phyloP scores from a whole-genome alignment of 1,284 basidiomycete genomes.

The Termitomyces sp. region DNA sequence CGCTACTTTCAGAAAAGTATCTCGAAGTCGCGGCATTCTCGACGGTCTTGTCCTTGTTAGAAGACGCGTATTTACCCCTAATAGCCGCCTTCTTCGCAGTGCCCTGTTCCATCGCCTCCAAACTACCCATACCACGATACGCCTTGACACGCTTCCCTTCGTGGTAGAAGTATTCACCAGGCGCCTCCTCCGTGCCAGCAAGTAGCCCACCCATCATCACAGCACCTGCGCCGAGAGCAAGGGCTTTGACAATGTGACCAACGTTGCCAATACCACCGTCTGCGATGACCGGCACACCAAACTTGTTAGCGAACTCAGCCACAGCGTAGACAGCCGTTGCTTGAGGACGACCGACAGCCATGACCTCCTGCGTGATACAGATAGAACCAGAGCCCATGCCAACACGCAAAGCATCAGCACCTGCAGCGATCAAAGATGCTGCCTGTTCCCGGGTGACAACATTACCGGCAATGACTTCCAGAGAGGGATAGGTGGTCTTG shows the following conservation, averaged over 20 bases:
- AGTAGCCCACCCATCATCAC: slow-evolving; percentile 99
- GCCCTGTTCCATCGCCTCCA: slow-evolving; percentile 94
- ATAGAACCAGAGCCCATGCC: slow-evolving; percentile 99
- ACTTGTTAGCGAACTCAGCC: slow-evolving; percentile 88
- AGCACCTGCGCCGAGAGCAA: slow-evolving; percentile 89
- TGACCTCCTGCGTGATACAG: slow-evolving; percentile 99
- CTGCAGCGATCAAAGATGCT: slow-evolving; percentile 88
- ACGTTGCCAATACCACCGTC: slow-evolving; percentile 97
- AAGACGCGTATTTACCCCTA: slow-evolving; percentile 42
- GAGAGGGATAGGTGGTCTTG: slow-evolving; percentile 78
- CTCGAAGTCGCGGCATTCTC: slow-evolving; percentile 97
- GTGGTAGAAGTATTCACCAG: slow-evolving; percentile 98
- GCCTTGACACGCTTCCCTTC: slow-evolving; percentile 98
- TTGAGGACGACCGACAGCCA: slow-evolving; percentile 99
- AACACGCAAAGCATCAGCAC: slow-evolving; percentile 90
- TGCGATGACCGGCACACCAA: slow-evolving; percentile 97
- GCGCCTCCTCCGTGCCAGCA: slow-evolving; percentile 95
- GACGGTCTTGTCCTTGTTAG: slow-evolving; percentile 42
- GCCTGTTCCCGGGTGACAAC: slow-evolving; percentile 98
- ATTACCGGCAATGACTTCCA: slow-evolving; percentile 95
- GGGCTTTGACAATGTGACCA: slow-evolving; percentile 96
- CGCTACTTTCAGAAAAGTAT: slow-evolving; percentile 94
- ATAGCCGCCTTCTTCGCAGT: slow-evolving; percentile 41
- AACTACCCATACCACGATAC: slow-evolving; percentile 97
- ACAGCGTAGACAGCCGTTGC: slow-evolving; percentile 96